phyloP scores from a whole-genome alignment of 2,329 filamentous ascomycete genomes.

The Pseudogymnoascus verrucosus region DNA sequence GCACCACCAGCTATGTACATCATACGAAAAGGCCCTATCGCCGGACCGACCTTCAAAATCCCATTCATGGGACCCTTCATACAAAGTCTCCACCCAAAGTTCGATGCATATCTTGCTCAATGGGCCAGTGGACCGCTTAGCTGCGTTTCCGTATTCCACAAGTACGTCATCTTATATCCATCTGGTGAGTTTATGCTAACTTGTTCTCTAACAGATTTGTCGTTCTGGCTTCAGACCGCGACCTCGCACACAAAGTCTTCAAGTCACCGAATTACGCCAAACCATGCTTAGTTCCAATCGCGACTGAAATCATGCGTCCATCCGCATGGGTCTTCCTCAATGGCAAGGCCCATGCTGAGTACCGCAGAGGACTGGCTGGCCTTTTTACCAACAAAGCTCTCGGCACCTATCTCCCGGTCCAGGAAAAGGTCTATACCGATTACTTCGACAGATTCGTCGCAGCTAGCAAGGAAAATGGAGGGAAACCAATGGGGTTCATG shows the following conservation, averaged over 20 bases:
- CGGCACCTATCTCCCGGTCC: conserved; percentile 61
- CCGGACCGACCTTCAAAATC: conserved; percentile 56
- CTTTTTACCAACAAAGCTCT: conserved; percentile 69
- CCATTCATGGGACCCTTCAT: conserved; percentile 70
- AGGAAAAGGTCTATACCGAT: conserved; percentile 63
- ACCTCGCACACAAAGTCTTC: conserved; percentile 75
- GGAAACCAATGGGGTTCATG: conserved; percentile 61
- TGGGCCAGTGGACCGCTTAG: conserved; percentile 72
- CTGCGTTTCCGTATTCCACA: conserved; percentile 80
- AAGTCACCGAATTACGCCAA: conserved; percentile 69
- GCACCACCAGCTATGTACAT: conserved; percentile 47
- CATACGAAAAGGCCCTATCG: conserved; percentile 51
- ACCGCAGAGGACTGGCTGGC: conserved; percentile 64
- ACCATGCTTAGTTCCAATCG: conserved; percentile 70
- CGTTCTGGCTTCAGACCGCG: conserved; percentile 67
- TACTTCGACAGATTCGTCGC: conserved; percentile 64
- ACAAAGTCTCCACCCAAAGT: conserved; percentile 65
- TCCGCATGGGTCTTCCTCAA: conserved; percentile 75
- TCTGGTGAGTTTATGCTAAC: background rate
- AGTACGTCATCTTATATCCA: conserved; percentile 39
- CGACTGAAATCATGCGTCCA: conserved; percentile 63
- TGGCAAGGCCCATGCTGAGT: conserved; percentile 69
- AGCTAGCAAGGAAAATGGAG: conserved; percentile 44
- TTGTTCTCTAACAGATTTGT: conserved; percentile 52
- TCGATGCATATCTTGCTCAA: conserved; percentile 65